A percentile compares a stretch with the other conserved stretches of the same genome.
These are phyloP conservation scores for Pichia scutulata DNA, from an alignment of 805 yeast genomes.

Conservation along the genomic window DNA sequence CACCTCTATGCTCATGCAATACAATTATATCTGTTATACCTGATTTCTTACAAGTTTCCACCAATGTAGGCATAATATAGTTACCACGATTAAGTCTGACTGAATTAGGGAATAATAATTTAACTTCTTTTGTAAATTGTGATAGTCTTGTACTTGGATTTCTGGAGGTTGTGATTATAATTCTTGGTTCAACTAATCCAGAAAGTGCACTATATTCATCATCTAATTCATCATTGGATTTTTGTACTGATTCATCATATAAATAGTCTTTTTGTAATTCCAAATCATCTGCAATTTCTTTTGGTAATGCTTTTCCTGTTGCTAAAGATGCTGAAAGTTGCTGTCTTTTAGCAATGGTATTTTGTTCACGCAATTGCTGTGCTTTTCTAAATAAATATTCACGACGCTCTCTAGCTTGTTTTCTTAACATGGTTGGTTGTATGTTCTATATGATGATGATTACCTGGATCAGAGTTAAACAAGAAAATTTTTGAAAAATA, in stretches of 20 bases:
- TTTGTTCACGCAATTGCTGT: constrained; percentile 82
- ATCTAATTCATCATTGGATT: constrained; percentile 44
- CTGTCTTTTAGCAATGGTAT: constrained; percentile 77
- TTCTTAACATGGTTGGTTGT: constrained; percentile 51
- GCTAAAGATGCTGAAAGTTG: constrained; percentile 83
- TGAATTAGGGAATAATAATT: constrained; percentile 82
- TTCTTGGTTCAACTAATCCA: constrained; percentile 85
- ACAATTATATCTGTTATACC: constrained; percentile 79
- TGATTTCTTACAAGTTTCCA: constrained; percentile 68
- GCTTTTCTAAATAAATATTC: constrained; percentile 89
- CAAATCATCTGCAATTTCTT: constrained; percentile 83
- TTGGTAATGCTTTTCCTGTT: constrained; percentile 81
- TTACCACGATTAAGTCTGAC: constrained; percentile 91
- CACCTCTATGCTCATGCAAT: constrained; percentile 96
- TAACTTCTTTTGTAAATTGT: constrained; percentile 90
- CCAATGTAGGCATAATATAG: constrained; percentile 76
- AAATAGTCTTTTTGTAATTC: constrained; percentile 73
- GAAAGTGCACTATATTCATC: constrained; percentile 86
- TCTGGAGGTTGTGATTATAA: constrained; percentile 89
- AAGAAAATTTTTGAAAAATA: not conserved
- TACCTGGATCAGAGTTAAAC: too few relatives aligned
- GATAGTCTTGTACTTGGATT: constrained; percentile 78
- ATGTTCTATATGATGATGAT: too few relatives aligned
- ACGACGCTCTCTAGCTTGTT: constrained; percentile 94
- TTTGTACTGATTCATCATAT: constrained; percentile 73